Conservation (phyloP, 495 filamentous ascomycete genomes). For the Recurvomyces mirabilis region DNA sequence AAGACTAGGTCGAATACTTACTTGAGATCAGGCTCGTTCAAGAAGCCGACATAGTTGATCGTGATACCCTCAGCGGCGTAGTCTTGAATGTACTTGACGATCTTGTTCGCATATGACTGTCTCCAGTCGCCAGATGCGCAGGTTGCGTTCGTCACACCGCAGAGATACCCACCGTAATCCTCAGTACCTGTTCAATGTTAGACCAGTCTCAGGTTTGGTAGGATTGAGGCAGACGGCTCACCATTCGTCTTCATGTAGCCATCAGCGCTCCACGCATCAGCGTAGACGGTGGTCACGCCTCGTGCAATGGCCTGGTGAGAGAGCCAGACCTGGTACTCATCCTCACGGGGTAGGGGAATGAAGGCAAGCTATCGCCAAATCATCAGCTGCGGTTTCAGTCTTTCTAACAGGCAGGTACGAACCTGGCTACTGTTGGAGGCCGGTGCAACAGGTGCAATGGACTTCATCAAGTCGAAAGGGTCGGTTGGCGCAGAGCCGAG, state of each 20-base stretch:
- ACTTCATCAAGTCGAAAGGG: constrained; percentile 19
- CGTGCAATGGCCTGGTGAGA: constrained; percentile 36
- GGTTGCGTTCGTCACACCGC: constrained; percentile 36
- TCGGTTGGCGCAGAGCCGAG: constrained; percentile 34
- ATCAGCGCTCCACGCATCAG: constrained; percentile 46
- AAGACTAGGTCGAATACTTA: too few relatives aligned
- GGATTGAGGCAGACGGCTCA: constrained; percentile 9
- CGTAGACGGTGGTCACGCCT: constrained; percentile 39
- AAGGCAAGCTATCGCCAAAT: constrained; percentile 35
- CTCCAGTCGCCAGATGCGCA: constrained; percentile 44
- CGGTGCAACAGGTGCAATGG: constrained; percentile 17
- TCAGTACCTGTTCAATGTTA: constrained; percentile 25
- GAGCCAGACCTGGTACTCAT: constrained; percentile 41
- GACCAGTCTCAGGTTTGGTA: neutral
- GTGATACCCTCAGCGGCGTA: constrained; percentile 41
- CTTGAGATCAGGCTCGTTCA: constrained; percentile 45
- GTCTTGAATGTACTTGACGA: constrained; percentile 42
- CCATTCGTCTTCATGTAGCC: constrained; percentile 45
- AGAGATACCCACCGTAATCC: constrained; percentile 37
- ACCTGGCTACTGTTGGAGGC: constrained; percentile 7
- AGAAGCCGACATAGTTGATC: constrained; percentile 41
- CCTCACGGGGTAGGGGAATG: constrained; percentile 32
- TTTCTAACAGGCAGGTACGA: neutral
- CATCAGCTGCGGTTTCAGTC: constrained; percentile 22
- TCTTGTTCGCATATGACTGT: constrained; percentile 44